Conservation (phyloP, 768 basidiomycete species). For the Gelatoporia subvermispora region DNA sequence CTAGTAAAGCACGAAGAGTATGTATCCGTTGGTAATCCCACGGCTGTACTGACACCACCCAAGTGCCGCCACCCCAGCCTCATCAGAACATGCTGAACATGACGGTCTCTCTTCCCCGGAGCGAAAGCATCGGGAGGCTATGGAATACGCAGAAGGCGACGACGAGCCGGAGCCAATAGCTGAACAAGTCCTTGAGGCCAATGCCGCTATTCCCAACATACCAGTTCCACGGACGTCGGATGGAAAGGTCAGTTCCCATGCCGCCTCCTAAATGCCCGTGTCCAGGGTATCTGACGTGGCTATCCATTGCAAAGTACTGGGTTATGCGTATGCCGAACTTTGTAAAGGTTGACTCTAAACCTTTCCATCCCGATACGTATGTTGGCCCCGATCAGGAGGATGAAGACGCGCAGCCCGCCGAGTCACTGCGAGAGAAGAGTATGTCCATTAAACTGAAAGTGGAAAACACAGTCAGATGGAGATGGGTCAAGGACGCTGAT, state of each 20-base stretch:
- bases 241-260: conserved; percentile 56
- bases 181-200: conserved; percentile 57
- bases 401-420: conserved; percentile 52
- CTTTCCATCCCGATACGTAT: conserved; percentile 86
- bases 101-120: conserved; percentile 64
- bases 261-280: not conserved
- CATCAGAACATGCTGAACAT: conserved; percentile 26
- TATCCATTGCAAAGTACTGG: conserved; percentile 59
- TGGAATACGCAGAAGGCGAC: conserved; percentile 77
- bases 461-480: conserved; percentile 94
- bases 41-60: not conserved
- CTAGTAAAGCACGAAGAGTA: conserved; percentile 49
- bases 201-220: conserved; percentile 82
- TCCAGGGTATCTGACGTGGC: not conserved
- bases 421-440: conserved; percentile 68
- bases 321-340: conserved; percentile 92
- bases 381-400: conserved; percentile 78
- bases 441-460: conserved; percentile 85
- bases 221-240: conserved; percentile 78
- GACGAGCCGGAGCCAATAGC: conserved; percentile 56
- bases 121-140: conserved; percentile 51
- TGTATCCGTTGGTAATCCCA: conserved; percentile 10
- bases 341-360: conserved; percentile 82
- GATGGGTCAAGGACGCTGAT: conserved; percentile 76
- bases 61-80: conserved; percentile 22